These are phyloP conservation scores for Excoecaria agallocha DNA, from an alignment of 345 rosid genomes.

Conservation along the genomic window DNA sequence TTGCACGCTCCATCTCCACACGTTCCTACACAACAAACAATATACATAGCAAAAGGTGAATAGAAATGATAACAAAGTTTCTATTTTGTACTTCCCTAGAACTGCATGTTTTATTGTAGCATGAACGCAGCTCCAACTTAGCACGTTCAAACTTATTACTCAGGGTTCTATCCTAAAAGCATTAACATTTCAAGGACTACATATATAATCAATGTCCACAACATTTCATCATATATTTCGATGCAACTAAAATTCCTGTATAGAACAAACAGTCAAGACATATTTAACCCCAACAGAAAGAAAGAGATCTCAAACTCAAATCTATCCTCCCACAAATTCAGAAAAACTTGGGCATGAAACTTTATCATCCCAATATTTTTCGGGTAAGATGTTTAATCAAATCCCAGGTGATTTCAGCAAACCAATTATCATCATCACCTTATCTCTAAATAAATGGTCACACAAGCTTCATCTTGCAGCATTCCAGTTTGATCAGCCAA, in stretches of 20 bases:
- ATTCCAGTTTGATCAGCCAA: not conserved
- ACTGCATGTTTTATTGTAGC: not conserved
- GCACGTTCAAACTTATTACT: not conserved
- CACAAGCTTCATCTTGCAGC: conserved; percentile 6
- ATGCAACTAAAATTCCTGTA: not conserved
- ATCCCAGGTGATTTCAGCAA: not conserved
- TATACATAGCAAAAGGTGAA: conserved; percentile 17
- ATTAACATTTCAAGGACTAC: not conserved
- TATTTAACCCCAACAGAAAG: not conserved
- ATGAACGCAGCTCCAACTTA: conserved; percentile 3
- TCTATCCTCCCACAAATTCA: not conserved
- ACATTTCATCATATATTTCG: not conserved
- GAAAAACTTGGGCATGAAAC: not conserved
- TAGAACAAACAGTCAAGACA: not conserved
- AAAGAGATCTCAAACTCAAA: not conserved
- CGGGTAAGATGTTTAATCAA: not conserved
- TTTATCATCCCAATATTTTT: conserved; percentile 1
- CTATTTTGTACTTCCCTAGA: not conserved
- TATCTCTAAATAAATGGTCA: not conserved
- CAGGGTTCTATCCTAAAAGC: not conserved
- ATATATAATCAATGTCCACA: too few relatives aligned
- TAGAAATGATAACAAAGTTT: conserved; percentile 1
- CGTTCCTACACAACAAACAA: conserved; percentile 53
- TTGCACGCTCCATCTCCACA: conserved; percentile 64
- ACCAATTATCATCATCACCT: not conserved